A percentile compares a stretch with the other conserved stretches of the same genome.
These are phyloP conservation scores for Populus trichocarpa DNA, from an alignment of 441 rosid species.

Conservation along the genomic window DNA sequence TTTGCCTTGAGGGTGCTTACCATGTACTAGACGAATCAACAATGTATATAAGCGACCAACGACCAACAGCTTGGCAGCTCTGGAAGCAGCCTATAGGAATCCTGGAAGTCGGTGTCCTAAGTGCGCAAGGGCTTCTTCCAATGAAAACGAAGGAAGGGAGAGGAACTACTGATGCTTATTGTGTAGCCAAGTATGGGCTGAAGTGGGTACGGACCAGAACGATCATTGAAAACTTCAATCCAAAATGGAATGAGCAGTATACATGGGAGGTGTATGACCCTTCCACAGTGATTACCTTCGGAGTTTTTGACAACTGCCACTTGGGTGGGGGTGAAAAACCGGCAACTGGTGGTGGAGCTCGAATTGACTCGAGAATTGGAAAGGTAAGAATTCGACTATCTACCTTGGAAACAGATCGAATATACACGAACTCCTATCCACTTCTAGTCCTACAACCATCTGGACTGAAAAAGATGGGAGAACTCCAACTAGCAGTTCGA, in stretches of 20 bases:
- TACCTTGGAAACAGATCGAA: conserved; percentile 77
- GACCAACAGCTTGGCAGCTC: conserved; percentile 86
- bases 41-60: conserved; percentile 76
- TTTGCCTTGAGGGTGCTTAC: conserved; percentile 88
- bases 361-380: conserved; percentile 61
- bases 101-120: conserved; percentile 75
- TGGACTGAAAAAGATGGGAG: conserved; percentile 88
- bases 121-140: conserved; percentile 80
- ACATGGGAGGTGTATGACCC: conserved; percentile 97
- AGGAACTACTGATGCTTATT: conserved; percentile 86
- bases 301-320: conserved; percentile 84
- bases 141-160: conserved; percentile 74
- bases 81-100: conserved; percentile 82
- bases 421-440: conserved; percentile 88
- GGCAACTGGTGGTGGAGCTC: conserved; percentile 43
- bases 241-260: conserved; percentile 95
- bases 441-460: conserved; percentile 82
- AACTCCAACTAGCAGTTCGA: conserved; percentile 79
- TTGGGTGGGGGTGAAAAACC: conserved; percentile 44
- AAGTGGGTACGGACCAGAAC: conserved; percentile 96
- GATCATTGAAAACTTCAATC: conserved; percentile 64
- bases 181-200: conserved; percentile 95
- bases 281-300: conserved; percentile 85
- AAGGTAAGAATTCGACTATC: conserved; percentile 93
- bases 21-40: conserved; percentile 98